phyloP scores from a whole-genome alignment of 495 filamentous ascomycete species.

The Penicillium pulvis region DNA sequence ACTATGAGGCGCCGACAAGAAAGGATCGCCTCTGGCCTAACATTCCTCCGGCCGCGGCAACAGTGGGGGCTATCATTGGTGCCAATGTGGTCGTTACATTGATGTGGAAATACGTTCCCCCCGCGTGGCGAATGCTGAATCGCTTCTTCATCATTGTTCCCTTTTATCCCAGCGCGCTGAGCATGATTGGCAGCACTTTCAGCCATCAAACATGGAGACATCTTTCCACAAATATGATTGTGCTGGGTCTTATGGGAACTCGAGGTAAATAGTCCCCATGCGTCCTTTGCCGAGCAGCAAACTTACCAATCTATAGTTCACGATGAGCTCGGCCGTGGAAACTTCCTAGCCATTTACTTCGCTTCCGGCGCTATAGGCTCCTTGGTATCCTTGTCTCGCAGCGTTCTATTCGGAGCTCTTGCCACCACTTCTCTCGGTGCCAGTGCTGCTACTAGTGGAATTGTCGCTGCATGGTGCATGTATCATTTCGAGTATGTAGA shows the following conservation, averaged over 20 bases:
- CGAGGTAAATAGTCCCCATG: slow-evolving; percentile 43
- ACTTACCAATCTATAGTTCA: slow-evolving; percentile 55
- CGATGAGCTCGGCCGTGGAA: slow-evolving; percentile 83
- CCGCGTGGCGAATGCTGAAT: slow-evolving; percentile 73
- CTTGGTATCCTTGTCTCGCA: slow-evolving; percentile 59
- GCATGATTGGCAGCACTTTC: slow-evolving; percentile 72
- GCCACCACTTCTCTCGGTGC: slow-evolving; percentile 65
- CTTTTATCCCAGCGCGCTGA: slow-evolving; percentile 64
- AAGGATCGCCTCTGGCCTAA: slow-evolving; percentile 68
- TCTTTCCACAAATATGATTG: slow-evolving; percentile 68
- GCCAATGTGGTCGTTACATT: slow-evolving; percentile 63
- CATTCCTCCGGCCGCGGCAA: slow-evolving; percentile 77
- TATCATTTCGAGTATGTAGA: slow-evolving; percentile 55
- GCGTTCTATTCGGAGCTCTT: slow-evolving; percentile 56
- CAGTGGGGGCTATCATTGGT: slow-evolving; percentile 65
- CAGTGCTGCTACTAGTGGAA: slow-evolving; percentile 69
- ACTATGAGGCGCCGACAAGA: slow-evolving; percentile 63
- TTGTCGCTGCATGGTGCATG: slow-evolving; percentile 69
- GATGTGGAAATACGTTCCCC: slow-evolving; percentile 65
- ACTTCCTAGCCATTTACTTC: slow-evolving; percentile 80
- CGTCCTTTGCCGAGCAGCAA: not conserved
- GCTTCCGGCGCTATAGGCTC: slow-evolving; percentile 66
- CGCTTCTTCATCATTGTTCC: slow-evolving; percentile 74
- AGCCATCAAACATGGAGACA: slow-evolving; percentile 74
- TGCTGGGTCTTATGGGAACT: slow-evolving; percentile 60